These are phyloP conservation scores for Thraustotheca clavata DNA, from an alignment of 352 stramenopile species.

Conservation along the genomic window DNA sequence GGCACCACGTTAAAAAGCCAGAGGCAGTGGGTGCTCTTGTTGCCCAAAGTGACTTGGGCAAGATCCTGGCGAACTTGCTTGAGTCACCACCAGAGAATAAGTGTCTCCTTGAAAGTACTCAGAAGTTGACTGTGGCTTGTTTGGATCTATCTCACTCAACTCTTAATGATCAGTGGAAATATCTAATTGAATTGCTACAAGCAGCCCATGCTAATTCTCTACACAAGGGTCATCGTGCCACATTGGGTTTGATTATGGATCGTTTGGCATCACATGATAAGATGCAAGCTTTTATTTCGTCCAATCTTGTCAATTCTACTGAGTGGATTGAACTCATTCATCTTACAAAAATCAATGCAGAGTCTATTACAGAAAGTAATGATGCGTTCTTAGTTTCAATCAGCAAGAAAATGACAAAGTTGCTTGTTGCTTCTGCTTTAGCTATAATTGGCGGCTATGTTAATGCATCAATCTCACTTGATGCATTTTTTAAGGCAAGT, in stretches of 20 bases:
- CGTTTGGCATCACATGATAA: conserved; percentile 1
- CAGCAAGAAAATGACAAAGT: neutral
- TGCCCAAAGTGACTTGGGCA: neutral
- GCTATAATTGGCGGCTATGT: neutral
- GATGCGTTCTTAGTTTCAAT: neutral
- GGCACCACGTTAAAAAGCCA: conserved; percentile 13
- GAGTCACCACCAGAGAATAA: neutral
- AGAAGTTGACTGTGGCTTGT: neutral
- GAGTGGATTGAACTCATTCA: neutral
- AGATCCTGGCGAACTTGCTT: neutral
- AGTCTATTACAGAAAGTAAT: too few relatives aligned
- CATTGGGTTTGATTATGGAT: neutral
- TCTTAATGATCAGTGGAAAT: neutral
- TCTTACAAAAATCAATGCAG: too few relatives aligned
- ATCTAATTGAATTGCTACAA: neutral
- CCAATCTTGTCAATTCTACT: neutral
- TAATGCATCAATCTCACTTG: neutral
- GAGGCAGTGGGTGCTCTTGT: conserved; percentile 22
- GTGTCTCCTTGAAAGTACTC: neutral
- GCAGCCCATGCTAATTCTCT: neutral
- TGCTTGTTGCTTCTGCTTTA: neutral
- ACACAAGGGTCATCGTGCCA: neutral
- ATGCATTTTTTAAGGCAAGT: neutral
- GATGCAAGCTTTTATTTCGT: neutral
- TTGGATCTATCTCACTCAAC: conserved; percentile 12